Percentiles rank a stretch among this genome's conserved stretches.
Evolutionary conservation across 177 flowering plant species (phyloP).

Genomic region (Telopea speciosissima): DNA sequence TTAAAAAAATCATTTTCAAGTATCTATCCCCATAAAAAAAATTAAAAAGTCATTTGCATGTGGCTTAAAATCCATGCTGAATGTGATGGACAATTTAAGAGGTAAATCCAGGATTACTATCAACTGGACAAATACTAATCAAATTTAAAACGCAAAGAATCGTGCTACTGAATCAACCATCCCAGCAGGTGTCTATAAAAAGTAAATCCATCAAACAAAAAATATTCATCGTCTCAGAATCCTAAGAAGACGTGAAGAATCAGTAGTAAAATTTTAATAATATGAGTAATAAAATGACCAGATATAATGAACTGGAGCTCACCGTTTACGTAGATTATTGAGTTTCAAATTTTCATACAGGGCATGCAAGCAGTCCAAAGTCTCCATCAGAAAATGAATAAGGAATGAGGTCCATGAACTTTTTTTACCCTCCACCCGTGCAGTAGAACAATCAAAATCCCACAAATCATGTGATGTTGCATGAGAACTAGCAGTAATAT

Average conservation of each 20-base stretch:
- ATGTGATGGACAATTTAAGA: neutral
- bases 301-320: neutral
- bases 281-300: neutral
- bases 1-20: neutral
- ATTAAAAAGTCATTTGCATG: neutral
- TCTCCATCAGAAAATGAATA: constrained; percentile 44
- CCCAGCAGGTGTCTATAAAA: neutral
- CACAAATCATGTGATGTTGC: constrained; percentile 12
- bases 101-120: too few relatives aligned
- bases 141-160: too few relatives aligned
- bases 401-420: constrained; percentile 31
- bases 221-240: neutral
- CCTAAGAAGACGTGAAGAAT: neutral
- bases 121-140: too few relatives aligned
- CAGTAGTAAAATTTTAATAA: neutral
- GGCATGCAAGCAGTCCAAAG: constrained; percentile 74
- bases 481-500: constrained; percentile 25
- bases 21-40: too few relatives aligned
- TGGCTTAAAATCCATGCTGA: neutral
- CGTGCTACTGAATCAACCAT: neutral
- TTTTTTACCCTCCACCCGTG: constrained; percentile 17
- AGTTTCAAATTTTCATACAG: constrained; percentile 87
- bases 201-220: neutral
- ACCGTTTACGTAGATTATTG: constrained; percentile 78
- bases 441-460: constrained; percentile 20